Base-by-base conservation (phyloP, 75 land plant genomes). In the Picea sitchensis region DNA sequence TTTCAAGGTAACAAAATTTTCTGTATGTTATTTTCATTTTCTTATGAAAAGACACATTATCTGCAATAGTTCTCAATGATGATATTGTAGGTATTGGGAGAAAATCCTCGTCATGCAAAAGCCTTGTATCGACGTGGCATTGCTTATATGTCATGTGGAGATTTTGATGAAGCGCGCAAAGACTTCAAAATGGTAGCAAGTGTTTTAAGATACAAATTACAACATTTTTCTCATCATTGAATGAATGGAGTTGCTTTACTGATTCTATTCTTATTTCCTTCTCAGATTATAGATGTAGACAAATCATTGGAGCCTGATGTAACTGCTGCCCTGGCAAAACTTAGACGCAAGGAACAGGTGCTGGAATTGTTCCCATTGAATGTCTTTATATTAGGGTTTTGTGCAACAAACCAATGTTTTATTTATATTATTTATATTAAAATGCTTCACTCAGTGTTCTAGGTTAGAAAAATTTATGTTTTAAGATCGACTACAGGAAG, bases 101-200 rank as follows among this genome's bases (percentile, higher is more conserved):
- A 83, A 73, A 89, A 84, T 81, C 99, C 95, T 63, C 82, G 71
- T 61, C 96, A 96, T 83, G 90, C 88, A 0, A 96, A 96, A 86
- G 99, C 90, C 63, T 81, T 96, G 61, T 96, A 92, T 79, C 90
- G 99, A 4, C 93, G 99, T 76, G 99, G 99, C 78, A 90, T 88
- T 85, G 91, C 98, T 9, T 87, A 91, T 82, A 84, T 92, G 93
- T 75, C 83, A 61, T 84, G 79, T 59, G 93, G 98, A 73, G 97
- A 96, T 84, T 96, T 96, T 83, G 95, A 96, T 73, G 98, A 96
- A 78, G 98, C 99, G 73, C 82, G 93, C 77, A 82, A 26, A 34
- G 99, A 96, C 77, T 94, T 96, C 80, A 76, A 90, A 78, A 89
- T 57, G 97, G 99, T 96, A 79, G 59, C 62, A 4, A 13, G 73